These are phyloP conservation scores for Rhodotorula glutinis DNA, from an alignment of 1,284 basidiomycete species.

Conservation along the genomic window DNA sequence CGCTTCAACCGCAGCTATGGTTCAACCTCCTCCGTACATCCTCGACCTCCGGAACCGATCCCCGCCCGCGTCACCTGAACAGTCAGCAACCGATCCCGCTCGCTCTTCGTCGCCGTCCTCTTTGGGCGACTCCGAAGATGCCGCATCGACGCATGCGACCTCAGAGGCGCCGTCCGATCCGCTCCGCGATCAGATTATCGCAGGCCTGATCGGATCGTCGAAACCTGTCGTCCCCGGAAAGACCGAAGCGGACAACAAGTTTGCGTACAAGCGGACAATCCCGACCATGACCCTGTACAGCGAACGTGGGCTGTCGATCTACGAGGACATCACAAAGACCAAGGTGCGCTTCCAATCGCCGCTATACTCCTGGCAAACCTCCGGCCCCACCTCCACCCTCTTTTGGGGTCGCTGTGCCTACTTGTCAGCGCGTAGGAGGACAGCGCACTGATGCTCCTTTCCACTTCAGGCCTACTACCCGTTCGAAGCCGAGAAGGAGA, in stretches of 20 bases:
- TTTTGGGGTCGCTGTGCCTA: too few species aligned
- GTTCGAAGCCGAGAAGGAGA: slow-evolving; percentile 59
- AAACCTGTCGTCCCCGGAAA: slow-evolving; percentile 8
- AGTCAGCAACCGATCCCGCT: background rate
- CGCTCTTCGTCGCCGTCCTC: slow-evolving; percentile 1
- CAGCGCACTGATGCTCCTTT: background rate
- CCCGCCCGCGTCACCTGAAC: background rate
- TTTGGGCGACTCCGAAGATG: background rate
- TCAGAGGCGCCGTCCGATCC: slow-evolving; percentile 6
- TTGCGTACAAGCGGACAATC: slow-evolving; percentile 17
- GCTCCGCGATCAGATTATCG: slow-evolving; percentile 15
- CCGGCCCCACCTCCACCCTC: background rate
- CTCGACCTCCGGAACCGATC: slow-evolving; percentile 19
- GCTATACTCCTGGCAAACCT: background rate
- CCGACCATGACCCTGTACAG: slow-evolving; percentile 33
- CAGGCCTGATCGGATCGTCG: background rate
- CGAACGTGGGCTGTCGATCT: slow-evolving; percentile 40
- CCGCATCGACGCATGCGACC: background rate
- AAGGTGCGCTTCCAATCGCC: slow-evolving; percentile 9
- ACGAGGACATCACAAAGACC: slow-evolving; percentile 41
- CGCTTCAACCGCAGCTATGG: slow-evolving; percentile 3
- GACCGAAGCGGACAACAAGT: slow-evolving; percentile 9
- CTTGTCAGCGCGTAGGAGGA: background rate
- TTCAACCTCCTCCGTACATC: slow-evolving; percentile 14
- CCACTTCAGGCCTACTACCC: slow-evolving; percentile 71